Evolutionary conservation across 306 rosid genomes (phyloP), one percentile per base, ranked within the genome.

Genomic region (Parietaria judaica): DNA sequence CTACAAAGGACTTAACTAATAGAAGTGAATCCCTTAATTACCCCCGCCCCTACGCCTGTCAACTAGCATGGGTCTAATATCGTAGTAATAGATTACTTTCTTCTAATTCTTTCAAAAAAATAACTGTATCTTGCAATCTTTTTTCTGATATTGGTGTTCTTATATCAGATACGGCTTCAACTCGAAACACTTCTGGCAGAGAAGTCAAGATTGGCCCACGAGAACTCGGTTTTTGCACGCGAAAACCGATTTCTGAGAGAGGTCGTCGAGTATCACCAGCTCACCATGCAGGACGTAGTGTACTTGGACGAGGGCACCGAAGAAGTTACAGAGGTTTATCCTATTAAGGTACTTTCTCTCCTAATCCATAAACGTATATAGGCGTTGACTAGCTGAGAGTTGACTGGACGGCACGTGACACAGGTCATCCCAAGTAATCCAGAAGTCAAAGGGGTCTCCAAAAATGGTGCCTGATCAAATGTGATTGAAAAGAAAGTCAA

Each of bases 171-270:
- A 35, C 85, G 99, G 57, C 86, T 76, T 71, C 99, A 94, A 72
- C 69, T 94, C 31, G 99, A 94, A 79, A 86, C 99, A 11, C 97
- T 94, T 68, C 60, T 94, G 54, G 94, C 95, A 1, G 99, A 94
- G 81, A 94, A 94, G 84, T 80, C 95, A 13, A 84, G 99, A 52
- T 64, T 94, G 74, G 99, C 97, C 0, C 73, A 77, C 47, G 99
- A 88, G 74, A 94, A 94, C 15, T 88, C 91, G 64, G 79, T 84
- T 72, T 89, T 84, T 70, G 79, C 99, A 0, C 77, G 97, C 3
- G 99, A 94, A 71, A 94, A 94, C 61, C 94, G 99, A 12, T 94
- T 94, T 76, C 73, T 88, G 13, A 88, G 97, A 81, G 99, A 94
- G 74, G 76, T 94, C 41, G 99, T 94, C 64, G 99, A 94, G 53